A percentile compares a stretch with the other conserved stretches of the same genome.
phyloP scores from a whole-genome alignment of 805 yeast species.

The Starmerella etchellsii region DNA sequence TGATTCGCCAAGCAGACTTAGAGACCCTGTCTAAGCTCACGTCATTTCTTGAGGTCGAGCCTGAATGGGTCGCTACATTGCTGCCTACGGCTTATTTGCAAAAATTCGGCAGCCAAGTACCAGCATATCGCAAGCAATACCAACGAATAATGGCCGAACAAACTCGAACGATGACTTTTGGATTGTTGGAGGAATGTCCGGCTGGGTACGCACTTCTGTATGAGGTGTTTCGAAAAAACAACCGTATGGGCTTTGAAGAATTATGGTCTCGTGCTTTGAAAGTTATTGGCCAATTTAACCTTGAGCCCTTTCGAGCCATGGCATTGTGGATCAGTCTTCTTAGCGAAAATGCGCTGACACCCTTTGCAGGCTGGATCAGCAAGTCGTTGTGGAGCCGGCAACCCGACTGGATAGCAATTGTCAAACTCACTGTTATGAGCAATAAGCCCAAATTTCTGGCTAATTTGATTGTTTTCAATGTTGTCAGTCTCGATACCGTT shows the following conservation, averaged over 20 bases:
- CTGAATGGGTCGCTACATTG: background rate
- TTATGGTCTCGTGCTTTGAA: slow-evolving; percentile 1
- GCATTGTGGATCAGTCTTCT: slow-evolving; percentile 1
- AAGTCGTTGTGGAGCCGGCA: slow-evolving; percentile 2
- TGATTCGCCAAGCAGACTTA: background rate
- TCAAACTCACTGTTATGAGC: slow-evolving; percentile 1
- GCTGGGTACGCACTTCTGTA: slow-evolving; percentile 4
- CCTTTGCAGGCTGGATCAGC: slow-evolving; percentile 1
- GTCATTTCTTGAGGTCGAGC: background rate
- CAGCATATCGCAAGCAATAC: slow-evolving; percentile 8
- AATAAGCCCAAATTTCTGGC: slow-evolving; percentile 2
- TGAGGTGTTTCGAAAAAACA: background rate
- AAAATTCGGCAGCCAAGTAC: background rate
- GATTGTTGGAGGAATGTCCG: slow-evolving; percentile 5
- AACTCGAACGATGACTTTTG: slow-evolving; percentile 13
- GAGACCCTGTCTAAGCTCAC: background rate
- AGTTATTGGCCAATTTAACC: slow-evolving; percentile 6
- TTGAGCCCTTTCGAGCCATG: slow-evolving; percentile 15
- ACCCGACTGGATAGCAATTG: slow-evolving; percentile 5
- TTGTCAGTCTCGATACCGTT: slow-evolving; percentile 4
- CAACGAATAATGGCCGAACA: slow-evolving; percentile 11
- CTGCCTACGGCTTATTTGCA: background rate
- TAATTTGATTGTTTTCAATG: slow-evolving; percentile 2
- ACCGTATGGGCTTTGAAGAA: background rate
- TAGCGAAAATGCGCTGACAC: background rate